phyloP scores from a whole-genome alignment of 2,329 filamentous ascomycete genomes.

The Trichoderma harzianum region DNA sequence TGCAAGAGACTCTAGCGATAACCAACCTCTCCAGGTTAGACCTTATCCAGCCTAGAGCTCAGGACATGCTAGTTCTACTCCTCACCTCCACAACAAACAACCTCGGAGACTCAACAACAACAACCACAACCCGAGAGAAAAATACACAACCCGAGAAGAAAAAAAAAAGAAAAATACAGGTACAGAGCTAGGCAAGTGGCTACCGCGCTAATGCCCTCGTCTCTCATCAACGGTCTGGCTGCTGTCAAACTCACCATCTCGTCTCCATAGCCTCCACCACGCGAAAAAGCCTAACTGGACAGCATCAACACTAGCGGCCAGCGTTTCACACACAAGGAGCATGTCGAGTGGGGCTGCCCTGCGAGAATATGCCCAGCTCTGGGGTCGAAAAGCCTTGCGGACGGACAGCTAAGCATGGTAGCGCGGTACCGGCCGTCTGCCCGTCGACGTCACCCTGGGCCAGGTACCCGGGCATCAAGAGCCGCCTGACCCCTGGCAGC shows the following conservation, averaged over 20 bases:
- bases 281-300: slow-evolving; percentile 11
- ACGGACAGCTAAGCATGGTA: not conserved
- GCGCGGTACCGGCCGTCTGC: not conserved
- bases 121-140: not conserved
- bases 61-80: not conserved
- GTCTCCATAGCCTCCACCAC: slow-evolving; percentile 15
- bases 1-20: not conserved
- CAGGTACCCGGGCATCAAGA: slow-evolving; percentile 12
- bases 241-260: not conserved
- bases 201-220: not conserved
- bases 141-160: not conserved
- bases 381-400: slow-evolving; percentile 14
- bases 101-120: not conserved
- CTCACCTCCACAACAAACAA: not conserved
- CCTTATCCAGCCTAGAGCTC: not conserved
- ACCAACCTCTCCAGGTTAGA: not conserved
- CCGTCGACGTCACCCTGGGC: not conserved
- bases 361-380: slow-evolving; percentile 14
- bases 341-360: slow-evolving; percentile 10
- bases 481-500: slow-evolving; percentile 5
- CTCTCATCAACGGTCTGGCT: not conserved
- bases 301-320: not conserved
- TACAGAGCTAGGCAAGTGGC: not conserved
- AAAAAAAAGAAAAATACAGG: not conserved
- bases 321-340: not conserved